A percentile compares a stretch with the other conserved stretches of the same genome.
These are phyloP conservation scores for Immersiporthe knoxdaviesiana DNA, from an alignment of 2,329 filamentous ascomycete genomes.

Conservation along the genomic window DNA sequence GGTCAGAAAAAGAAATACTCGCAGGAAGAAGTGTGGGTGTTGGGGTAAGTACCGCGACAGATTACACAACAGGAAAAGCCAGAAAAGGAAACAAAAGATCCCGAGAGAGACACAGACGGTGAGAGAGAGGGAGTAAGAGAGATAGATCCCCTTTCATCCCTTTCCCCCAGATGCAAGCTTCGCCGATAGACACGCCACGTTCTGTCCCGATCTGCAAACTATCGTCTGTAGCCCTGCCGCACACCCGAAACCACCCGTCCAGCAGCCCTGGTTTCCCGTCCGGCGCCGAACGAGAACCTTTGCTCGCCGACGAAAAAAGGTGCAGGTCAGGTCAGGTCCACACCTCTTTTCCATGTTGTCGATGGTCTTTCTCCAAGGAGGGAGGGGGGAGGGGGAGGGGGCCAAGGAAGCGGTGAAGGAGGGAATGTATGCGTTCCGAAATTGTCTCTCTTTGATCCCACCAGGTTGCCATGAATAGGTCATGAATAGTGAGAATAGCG, in stretches of 20 bases:
- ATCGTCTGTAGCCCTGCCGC: background rate
- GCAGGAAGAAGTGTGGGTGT: background rate
- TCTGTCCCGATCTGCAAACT: background rate
- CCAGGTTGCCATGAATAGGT: background rate
- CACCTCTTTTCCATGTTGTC: background rate
- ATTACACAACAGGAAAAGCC: background rate
- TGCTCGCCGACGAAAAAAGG: background rate
- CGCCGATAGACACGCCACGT: slow-evolving; percentile 1
- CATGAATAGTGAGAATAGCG: background rate
- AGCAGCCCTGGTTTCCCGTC: background rate
- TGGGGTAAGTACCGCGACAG: background rate
- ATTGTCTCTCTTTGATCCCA: background rate
- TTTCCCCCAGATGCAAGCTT: background rate
- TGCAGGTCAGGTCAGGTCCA: background rate
- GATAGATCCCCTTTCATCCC: background rate
- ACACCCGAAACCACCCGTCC: background rate
- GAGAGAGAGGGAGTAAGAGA: background rate
- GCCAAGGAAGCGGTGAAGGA: background rate
- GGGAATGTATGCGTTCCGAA: background rate
- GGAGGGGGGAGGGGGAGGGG: background rate
- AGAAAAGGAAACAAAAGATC: background rate
- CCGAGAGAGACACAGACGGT: background rate
- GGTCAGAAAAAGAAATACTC: background rate
- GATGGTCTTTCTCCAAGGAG: background rate
- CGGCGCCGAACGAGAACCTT: background rate